Evolutionary conservation across 257 asterid species (phyloP).

Genomic region (Cinchona pubescens): DNA sequence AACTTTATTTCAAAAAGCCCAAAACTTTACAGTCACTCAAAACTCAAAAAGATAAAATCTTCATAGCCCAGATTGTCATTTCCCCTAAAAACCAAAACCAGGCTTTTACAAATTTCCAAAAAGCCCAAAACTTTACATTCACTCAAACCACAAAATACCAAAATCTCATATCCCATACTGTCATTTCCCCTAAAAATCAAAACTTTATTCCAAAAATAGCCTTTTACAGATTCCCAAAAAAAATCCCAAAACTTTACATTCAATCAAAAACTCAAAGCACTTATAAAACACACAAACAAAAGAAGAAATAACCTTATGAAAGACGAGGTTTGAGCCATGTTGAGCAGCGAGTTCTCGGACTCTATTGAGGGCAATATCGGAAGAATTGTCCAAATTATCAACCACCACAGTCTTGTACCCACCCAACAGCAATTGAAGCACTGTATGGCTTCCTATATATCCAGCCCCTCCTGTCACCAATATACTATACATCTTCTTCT

Average conservation of each 20-base stretch:
- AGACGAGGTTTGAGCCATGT: slow-evolving; percentile 54
- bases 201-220: not conserved
- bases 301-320: slow-evolving; percentile 58
- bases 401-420: slow-evolving; percentile 74
- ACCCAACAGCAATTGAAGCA: slow-evolving; percentile 69
- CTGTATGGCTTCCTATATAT: slow-evolving; percentile 74
- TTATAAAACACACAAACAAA: not conserved
- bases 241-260: slow-evolving; percentile 14
- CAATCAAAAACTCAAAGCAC: slow-evolving; percentile 10
- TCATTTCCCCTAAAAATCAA: too few relatives aligned
- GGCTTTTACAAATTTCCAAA: not conserved
- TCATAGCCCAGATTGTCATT: not conserved
- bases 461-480: slow-evolving; percentile 74
- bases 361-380: slow-evolving; percentile 58
- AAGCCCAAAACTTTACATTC: slow-evolving; percentile 14
- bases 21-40: too few relatives aligned
- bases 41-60: too few relatives aligned
- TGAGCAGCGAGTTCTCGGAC: slow-evolving; percentile 71
- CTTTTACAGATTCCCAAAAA: not conserved
- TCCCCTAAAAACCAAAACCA: slow-evolving; percentile 9
- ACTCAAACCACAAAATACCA: slow-evolving; percentile 10
- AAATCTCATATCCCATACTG: too few relatives aligned
- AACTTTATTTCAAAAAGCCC: slow-evolving; percentile 6
- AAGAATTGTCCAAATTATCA: slow-evolving; percentile 91
- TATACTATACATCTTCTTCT: slow-evolving; percentile 41